Conservation (phyloP, 176 grass and related monocot species). For the Avena insularis region DNA sequence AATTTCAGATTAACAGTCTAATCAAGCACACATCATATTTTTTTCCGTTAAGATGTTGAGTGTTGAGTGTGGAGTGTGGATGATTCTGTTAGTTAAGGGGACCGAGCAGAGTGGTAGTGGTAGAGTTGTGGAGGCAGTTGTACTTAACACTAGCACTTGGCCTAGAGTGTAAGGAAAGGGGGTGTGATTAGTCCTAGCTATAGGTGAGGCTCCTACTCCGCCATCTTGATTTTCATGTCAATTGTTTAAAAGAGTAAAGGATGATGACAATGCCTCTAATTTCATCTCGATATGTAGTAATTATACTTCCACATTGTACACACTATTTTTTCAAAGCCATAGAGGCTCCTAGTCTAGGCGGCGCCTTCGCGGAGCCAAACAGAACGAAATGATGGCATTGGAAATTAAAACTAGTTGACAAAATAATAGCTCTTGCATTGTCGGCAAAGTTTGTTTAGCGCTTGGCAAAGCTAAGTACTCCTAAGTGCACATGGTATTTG, state of each 20-base stretch:
- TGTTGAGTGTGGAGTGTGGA: conserved; percentile 25
- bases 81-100: conserved; percentile 22
- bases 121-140: conserved; percentile 40
- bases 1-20: conserved; percentile 33
- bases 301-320: too few species aligned
- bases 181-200: too few species aligned
- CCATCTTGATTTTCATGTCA: not conserved
- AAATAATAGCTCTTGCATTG: too few species aligned
- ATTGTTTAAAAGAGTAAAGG: not conserved
- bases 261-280: not conserved
- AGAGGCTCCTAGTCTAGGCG: too few species aligned
- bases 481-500: not conserved
- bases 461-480: not conserved
- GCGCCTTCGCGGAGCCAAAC: too few species aligned
- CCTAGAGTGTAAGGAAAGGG: conserved; percentile 17
- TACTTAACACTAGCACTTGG: conserved; percentile 47
- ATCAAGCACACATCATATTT: conserved; percentile 25
- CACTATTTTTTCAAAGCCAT: too few species aligned
- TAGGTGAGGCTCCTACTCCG: not conserved
- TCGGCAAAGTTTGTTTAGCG: not conserved
- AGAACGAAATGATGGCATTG: too few species aligned
- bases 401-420: not conserved
- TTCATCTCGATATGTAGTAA: not conserved
- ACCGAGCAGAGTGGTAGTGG: not conserved
- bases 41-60: conserved; percentile 36